phyloP scores from a whole-genome alignment of 768 basidiomycete genomes.

The Trichaptum fuscoviolaceum region DNA sequence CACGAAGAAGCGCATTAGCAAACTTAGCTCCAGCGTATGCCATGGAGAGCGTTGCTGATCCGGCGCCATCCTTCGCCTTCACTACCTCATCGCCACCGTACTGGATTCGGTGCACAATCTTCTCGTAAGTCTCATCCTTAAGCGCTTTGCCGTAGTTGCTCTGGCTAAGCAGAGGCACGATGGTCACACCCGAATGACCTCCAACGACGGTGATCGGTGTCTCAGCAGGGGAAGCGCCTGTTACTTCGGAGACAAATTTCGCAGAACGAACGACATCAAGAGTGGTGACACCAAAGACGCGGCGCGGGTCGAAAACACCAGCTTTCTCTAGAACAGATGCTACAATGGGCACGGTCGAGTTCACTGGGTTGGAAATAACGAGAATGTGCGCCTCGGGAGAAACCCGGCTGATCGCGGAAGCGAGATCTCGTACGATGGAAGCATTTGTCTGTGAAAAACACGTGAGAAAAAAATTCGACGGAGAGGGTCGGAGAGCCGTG shows the following conservation, averaged over 20 bases:
- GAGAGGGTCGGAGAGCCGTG: background rate
- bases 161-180: slow-evolving; percentile 94
- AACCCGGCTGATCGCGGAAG: slow-evolving; percentile 78
- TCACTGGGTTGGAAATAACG: slow-evolving; percentile 99
- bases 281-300: slow-evolving; percentile 94
- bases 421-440: slow-evolving; percentile 95
- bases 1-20: slow-evolving; percentile 54
- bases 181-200: slow-evolving; percentile 96
- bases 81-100: slow-evolving; percentile 99
- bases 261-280: slow-evolving; percentile 96
- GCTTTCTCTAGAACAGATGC: slow-evolving; percentile 87
- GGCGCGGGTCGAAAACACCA: slow-evolving; percentile 85
- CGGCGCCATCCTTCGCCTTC: slow-evolving; percentile 90
- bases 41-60: slow-evolving; percentile 74
- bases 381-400: slow-evolving; percentile 89
- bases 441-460: slow-evolving; percentile 73
- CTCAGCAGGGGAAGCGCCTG: slow-evolving; percentile 58
- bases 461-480: slow-evolving; percentile 4
- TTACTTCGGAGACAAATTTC: slow-evolving; percentile 77
- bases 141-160: slow-evolving; percentile 62
- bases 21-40: slow-evolving; percentile 75
- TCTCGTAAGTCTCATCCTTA: slow-evolving; percentile 65
- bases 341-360: slow-evolving; percentile 96
- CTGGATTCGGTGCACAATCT: slow-evolving; percentile 90
- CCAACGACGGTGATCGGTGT: slow-evolving; percentile 83